These are phyloP conservation scores for Tritrichomonas musculus DNA, from an alignment of 208 protist species.

Conservation along the genomic window DNA sequence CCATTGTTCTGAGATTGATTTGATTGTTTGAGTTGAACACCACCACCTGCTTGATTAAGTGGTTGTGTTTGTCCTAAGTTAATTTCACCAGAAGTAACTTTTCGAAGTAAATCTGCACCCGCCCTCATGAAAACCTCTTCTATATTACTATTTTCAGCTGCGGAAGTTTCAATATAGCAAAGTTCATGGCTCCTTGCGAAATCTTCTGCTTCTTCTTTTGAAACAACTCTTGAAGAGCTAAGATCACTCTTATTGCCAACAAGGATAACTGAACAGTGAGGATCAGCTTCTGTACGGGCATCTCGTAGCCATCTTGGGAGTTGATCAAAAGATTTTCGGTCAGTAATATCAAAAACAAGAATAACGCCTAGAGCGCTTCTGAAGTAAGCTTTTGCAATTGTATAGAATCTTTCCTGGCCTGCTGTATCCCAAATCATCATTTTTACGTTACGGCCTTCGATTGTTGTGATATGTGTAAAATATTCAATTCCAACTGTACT, in stretches of 20 bases:
- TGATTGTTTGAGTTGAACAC: too few relatives aligned
- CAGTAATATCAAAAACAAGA: neutral
- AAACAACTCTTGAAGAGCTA: neutral
- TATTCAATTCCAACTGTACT: too few relatives aligned
- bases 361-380: neutral
- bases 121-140: neutral
- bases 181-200: neutral
- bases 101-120: neutral
- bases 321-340: neutral
- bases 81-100: neutral
- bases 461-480: too few relatives aligned
- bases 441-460: neutral
- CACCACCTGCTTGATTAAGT: too few relatives aligned
- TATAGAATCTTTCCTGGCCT: neutral
- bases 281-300: neutral
- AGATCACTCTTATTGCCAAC: constrained; percentile 13
- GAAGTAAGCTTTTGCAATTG: neutral
- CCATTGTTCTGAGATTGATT: too few relatives aligned
- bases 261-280: neutral
- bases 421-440: constrained; percentile 28
- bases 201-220: neutral
- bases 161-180: neutral
- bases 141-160: neutral
- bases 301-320: neutral
- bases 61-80: too few relatives aligned